phyloP scores from a whole-genome alignment of 805 yeast genomes.

The Starmerella potacharoeniae region DNA sequence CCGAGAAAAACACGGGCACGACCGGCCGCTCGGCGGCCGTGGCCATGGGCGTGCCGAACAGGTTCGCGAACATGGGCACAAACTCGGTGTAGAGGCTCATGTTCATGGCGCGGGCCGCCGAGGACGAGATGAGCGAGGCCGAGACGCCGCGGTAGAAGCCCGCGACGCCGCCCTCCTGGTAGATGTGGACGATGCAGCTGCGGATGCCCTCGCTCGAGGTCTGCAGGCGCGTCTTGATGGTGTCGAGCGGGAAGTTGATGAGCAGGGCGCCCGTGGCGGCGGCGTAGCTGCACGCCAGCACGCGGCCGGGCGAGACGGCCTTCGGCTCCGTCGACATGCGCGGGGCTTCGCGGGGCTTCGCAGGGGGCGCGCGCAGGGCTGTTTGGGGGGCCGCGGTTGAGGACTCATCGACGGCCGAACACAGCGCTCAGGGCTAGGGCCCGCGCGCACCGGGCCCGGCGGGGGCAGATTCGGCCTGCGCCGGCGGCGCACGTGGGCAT shows the following conservation, averaged over 20 bases:
- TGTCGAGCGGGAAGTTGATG: slow-evolving; percentile 75
- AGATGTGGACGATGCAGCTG: slow-evolving; percentile 48
- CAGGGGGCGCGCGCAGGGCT: too few species aligned
- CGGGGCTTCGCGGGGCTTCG: too few species aligned
- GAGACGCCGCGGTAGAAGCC: slow-evolving; percentile 69
- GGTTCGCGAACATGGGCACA: slow-evolving; percentile 15
- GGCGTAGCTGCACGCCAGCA: slow-evolving; percentile 18
- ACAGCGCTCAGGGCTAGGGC: too few species aligned
- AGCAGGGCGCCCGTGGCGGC: slow-evolving; percentile 23
- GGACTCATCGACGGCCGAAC: too few species aligned
- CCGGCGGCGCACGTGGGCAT: too few species aligned
- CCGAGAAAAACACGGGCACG: slow-evolving; percentile 35
- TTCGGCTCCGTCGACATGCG: background rate
- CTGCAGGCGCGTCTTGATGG: slow-evolving; percentile 80
- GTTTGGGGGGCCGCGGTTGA: too few species aligned
- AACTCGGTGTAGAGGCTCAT: slow-evolving; percentile 22
- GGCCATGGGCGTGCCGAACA: slow-evolving; percentile 12
- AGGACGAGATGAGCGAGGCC: slow-evolving; percentile 60
- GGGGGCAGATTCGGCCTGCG: too few species aligned
- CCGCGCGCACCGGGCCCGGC: too few species aligned
- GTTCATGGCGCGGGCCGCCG: slow-evolving; percentile 23
- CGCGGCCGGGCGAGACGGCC: slow-evolving; percentile 9
- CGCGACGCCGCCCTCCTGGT: slow-evolving; percentile 47
- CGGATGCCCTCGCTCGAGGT: slow-evolving; percentile 48
- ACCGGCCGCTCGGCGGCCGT: slow-evolving; percentile 17